Conservation (phyloP, 306 rosid species). For the Benincasa hispida region DNA sequence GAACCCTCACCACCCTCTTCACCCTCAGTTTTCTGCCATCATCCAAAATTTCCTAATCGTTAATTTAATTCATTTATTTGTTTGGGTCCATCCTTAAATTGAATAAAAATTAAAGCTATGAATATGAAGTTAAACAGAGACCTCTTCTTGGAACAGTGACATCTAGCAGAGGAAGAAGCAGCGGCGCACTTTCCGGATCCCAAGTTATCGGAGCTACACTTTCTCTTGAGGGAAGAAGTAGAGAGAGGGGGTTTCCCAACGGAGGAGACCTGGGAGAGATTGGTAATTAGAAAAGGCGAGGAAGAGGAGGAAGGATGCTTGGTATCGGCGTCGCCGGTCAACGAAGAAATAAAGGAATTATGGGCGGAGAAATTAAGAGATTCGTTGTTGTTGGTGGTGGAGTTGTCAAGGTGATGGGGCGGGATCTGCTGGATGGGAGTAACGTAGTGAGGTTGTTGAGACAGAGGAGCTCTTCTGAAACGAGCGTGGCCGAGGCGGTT, state of each 20-base stretch:
- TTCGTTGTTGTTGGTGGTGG: too few relatives aligned
- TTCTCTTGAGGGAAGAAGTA: conserved; percentile 53
- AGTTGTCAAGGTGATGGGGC: not conserved
- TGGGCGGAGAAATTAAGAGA: conserved; percentile 35
- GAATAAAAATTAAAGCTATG: not conserved
- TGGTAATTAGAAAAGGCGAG: conserved; percentile 52
- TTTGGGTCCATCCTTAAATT: not conserved
- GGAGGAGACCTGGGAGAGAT: conserved; percentile 43
- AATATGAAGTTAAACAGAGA: not conserved
- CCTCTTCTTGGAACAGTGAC: conserved; percentile 86
- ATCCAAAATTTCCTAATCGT: not conserved
- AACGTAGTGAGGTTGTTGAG: conserved; percentile 23
- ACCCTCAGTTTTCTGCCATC: conserved; percentile 40
- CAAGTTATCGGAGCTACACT: conserved; percentile 61
- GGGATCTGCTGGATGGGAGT: conserved; percentile 88
- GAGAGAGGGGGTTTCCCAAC: conserved; percentile 70
- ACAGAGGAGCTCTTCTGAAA: conserved; percentile 61
- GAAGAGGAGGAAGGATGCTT: conserved; percentile 33
- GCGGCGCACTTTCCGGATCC: conserved; percentile 59
- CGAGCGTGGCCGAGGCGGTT: conserved; percentile 85
- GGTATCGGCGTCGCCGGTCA: conserved; percentile 51
- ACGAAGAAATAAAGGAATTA: conserved; percentile 52
- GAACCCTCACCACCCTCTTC: conserved; percentile 70
- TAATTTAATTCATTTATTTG: too few relatives aligned
- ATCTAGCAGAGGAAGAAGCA: conserved; percentile 43